A percentile compares a stretch with the other conserved stretches of the same genome.
These are phyloP conservation scores for Mycena metata DNA, from an alignment of 768 basidiomycete genomes.

Conservation along the genomic window DNA sequence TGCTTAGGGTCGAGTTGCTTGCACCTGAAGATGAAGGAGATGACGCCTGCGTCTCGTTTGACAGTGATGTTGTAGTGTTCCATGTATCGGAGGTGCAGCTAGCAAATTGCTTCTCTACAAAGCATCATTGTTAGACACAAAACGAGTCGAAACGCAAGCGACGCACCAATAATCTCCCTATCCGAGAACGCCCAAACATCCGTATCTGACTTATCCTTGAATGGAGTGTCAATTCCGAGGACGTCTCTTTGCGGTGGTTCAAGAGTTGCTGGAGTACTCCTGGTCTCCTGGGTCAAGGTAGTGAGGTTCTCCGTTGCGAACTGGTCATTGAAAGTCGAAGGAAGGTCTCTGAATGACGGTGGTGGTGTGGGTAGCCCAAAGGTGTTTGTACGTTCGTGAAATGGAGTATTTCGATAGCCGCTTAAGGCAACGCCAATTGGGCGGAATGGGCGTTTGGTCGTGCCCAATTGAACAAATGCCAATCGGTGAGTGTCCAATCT, in stretches of 20 bases:
- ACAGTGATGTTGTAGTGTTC: slow-evolving; percentile 24
- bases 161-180: slow-evolving; percentile 19
- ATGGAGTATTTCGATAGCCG: no score
- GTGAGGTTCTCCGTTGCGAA: slow-evolving; percentile 6
- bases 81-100: slow-evolving; percentile 8
- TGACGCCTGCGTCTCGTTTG: slow-evolving; percentile 9
- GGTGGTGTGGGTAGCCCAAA: slow-evolving; percentile 19
- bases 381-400: slow-evolving; percentile 14
- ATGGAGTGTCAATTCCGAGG: background rate
- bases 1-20: slow-evolving; percentile 7
- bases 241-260: slow-evolving; percentile 22
- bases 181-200: slow-evolving; percentile 23
- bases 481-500: no score
- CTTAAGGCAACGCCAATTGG: no score
- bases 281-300: background rate
- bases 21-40: slow-evolving; percentile 18
- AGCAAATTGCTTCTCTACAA: slow-evolving; percentile 18
- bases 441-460: no score
- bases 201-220: slow-evolving; percentile 8
- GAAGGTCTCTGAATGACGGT: slow-evolving; percentile 7
- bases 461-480: no score
- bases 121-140: background rate
- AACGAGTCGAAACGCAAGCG: background rate
- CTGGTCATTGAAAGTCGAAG: slow-evolving; percentile 14
- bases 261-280: slow-evolving; percentile 11